Conservation (phyloP, 495 filamentous ascomycete species). For the Eremomyces bilateralis region DNA sequence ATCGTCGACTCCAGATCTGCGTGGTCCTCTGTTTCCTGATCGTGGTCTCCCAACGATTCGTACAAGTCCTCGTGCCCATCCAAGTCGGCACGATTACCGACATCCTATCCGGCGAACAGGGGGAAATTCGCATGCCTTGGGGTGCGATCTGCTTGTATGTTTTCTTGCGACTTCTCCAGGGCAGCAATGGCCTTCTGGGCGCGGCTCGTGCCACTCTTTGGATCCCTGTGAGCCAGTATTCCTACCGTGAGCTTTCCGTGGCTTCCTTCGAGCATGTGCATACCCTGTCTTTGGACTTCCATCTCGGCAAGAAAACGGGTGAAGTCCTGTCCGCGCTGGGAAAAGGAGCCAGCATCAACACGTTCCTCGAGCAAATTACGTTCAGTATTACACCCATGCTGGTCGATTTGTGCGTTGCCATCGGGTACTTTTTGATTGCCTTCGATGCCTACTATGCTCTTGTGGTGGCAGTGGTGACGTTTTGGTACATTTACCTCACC, state of each 20-base stretch:
- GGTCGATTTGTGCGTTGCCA: constrained; percentile 67
- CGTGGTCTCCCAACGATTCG: constrained; percentile 48
- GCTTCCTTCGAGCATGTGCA: constrained; percentile 96
- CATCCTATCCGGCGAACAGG: constrained; percentile 32
- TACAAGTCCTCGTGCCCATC: constrained; percentile 62
- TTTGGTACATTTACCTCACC: constrained; percentile 86
- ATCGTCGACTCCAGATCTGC: constrained; percentile 43
- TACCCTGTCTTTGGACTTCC: constrained; percentile 82
- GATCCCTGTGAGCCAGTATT: constrained; percentile 92
- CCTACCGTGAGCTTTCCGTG: constrained; percentile 81
- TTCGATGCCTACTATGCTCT: constrained; percentile 88
- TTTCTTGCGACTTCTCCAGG: constrained; percentile 65
- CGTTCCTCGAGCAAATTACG: constrained; percentile 84
- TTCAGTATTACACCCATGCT: constrained; percentile 93
- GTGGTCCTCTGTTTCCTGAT: constrained; percentile 65
- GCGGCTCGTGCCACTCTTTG: constrained; percentile 64
- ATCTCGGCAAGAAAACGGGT: constrained; percentile 88
- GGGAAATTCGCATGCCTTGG: constrained; percentile 36
- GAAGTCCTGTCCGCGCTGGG: constrained; percentile 88
- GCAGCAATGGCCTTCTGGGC: constrained; percentile 64
- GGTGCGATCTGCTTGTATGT: constrained; percentile 56
- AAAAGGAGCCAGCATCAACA: constrained; percentile 91
- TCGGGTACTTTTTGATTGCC: constrained; percentile 57
- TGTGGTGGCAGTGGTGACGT: constrained; percentile 76
- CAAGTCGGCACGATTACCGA: constrained; percentile 57